A percentile compares a stretch with the other conserved stretches of the same genome.
Evolutionary conservation across 441 rosid species (phyloP).

Genomic region (Syzygium malaccense): DNA sequence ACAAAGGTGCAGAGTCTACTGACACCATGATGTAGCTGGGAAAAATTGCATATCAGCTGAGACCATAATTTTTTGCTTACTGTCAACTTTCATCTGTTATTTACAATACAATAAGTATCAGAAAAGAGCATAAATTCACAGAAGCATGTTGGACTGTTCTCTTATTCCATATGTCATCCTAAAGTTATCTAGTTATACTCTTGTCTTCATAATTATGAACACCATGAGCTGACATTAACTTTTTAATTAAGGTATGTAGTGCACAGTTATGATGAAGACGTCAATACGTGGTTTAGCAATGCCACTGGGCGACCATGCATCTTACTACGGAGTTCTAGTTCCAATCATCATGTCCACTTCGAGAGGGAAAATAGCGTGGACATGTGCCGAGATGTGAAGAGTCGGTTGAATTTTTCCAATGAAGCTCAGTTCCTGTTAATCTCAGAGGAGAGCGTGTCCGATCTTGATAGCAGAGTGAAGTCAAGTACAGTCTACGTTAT

Average conservation of each 20-base stretch:
- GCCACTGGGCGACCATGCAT: slow-evolving; percentile 74
- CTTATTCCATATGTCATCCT: neutral
- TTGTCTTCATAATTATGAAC: neutral
- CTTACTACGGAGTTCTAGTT: slow-evolving; percentile 42
- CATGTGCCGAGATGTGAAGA: slow-evolving; percentile 56
- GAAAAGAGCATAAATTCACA: neutral
- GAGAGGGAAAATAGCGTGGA: slow-evolving; percentile 28
- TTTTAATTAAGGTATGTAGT: slow-evolving; percentile 34
- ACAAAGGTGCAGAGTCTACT: slow-evolving; percentile 32
- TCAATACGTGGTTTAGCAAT: slow-evolving; percentile 70
- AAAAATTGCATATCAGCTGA: neutral
- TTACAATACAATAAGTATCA: neutral
- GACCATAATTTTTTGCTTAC: neutral
- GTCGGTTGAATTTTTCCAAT: slow-evolving; percentile 64
- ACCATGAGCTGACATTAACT: neutral
- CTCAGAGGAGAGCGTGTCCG: slow-evolving; percentile 78
- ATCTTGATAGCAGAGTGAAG: slow-evolving; percentile 57
- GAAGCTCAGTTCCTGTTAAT: slow-evolving; percentile 88
- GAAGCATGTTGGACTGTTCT: neutral
- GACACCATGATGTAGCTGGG: neutral
- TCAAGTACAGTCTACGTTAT: slow-evolving; percentile 23
- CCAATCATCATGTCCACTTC: slow-evolving; percentile 20
- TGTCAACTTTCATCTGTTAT: neutral
- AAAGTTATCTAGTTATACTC: neutral
- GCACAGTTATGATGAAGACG: slow-evolving; percentile 35